These are phyloP conservation scores for Lizonia empirigonia DNA, from an alignment of 2,329 filamentous ascomycete genomes.

Conservation along the genomic window DNA sequence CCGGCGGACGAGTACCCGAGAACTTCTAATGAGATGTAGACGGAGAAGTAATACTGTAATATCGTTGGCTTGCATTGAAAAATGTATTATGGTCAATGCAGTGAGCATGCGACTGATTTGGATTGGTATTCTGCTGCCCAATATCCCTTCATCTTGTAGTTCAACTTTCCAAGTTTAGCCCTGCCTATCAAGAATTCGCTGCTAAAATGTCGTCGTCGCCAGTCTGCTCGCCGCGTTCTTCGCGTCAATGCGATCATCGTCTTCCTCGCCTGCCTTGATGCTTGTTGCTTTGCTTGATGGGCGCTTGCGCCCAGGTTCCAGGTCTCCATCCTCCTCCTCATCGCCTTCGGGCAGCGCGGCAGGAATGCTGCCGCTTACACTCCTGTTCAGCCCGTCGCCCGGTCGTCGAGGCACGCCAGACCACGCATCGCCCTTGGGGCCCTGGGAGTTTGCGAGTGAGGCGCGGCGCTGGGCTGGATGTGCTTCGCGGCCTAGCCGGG, in stretches of 20 bases:
- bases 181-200: constrained; percentile 15
- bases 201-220: constrained; percentile 89
- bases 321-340: constrained; percentile 58
- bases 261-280: constrained; percentile 73
- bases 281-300: constrained; percentile 57
- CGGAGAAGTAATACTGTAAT: not conserved
- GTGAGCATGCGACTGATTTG: not conserved
- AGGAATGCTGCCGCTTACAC: constrained; percentile 74
- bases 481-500: constrained; percentile 83
- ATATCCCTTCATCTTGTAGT: not conserved
- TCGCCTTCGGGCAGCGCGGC: constrained; percentile 63
- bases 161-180: constrained; percentile 2
- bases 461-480: constrained; percentile 76
- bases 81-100: not conserved
- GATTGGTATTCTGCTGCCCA: not conserved
- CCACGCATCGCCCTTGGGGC: constrained; percentile 98
- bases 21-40: constrained; percentile 25
- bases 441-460: constrained; percentile 85
- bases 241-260: constrained; percentile 93
- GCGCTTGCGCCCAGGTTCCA: constrained; percentile 56
- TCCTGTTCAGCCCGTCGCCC: constrained; percentile 74
- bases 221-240: constrained; percentile 92
- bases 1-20: constrained; percentile 30
- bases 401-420: constrained; percentile 86
- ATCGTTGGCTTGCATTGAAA: not conserved